Conservation (phyloP, 2,329 filamentous ascomycete genomes). For the Ophioceras dolichostomum region DNA sequence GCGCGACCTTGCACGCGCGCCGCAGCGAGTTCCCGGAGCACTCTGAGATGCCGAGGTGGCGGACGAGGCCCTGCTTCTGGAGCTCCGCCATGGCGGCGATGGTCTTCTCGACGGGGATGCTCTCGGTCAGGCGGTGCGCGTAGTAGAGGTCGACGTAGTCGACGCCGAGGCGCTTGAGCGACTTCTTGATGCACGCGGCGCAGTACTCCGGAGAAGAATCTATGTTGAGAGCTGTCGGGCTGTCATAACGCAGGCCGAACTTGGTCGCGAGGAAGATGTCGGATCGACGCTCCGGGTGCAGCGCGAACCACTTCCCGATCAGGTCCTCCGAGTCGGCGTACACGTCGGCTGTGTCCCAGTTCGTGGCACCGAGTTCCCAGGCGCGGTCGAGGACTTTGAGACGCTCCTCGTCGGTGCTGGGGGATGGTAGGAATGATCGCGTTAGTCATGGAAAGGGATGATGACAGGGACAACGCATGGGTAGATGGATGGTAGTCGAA, state of each 20-base stretch:
- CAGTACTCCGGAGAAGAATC: slow-evolving; percentile 18
- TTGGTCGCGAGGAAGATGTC: slow-evolving; percentile 8
- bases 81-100: slow-evolving; percentile 34
- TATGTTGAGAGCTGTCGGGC: not conserved
- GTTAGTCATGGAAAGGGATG: not conserved
- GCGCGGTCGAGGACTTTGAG: slow-evolving; percentile 30
- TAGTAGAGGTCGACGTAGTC: slow-evolving; percentile 43
- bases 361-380: slow-evolving; percentile 24
- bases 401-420: slow-evolving; percentile 24
- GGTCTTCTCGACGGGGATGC: slow-evolving; percentile 31
- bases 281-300: slow-evolving; percentile 3
- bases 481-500: not conserved
- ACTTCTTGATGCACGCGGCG: slow-evolving; percentile 14
- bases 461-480: not conserved
- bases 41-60: slow-evolving; percentile 42
- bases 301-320: slow-evolving; percentile 4
- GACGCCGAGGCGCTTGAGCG: slow-evolving; percentile 33
- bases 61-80: slow-evolving; percentile 39
- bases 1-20: slow-evolving; percentile 35
- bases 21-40: slow-evolving; percentile 34
- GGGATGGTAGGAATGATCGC: not conserved
- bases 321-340: slow-evolving; percentile 6
- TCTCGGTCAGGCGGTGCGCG: slow-evolving; percentile 34
- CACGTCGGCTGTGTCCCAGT: slow-evolving; percentile 25
- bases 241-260: slow-evolving; percentile 17